Conservation (phyloP, 78 protist species). For the Dictyostelium citrinum region DNA sequence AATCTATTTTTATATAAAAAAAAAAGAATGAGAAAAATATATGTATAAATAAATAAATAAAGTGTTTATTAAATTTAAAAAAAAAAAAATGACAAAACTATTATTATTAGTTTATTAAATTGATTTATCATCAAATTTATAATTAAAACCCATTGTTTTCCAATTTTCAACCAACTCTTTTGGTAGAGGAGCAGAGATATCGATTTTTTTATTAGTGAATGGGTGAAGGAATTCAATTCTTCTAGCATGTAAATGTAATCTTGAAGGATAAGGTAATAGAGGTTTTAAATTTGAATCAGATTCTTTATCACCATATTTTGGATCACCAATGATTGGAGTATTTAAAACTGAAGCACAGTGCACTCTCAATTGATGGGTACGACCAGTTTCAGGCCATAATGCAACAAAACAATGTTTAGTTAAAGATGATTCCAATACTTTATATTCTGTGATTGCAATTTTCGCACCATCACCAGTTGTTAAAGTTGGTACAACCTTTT, state of each 20-base stretch:
- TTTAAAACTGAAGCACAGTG: conserved; percentile 64
- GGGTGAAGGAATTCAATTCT: conserved; percentile 65
- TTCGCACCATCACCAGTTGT: conserved; percentile 62
- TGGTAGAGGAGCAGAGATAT: conserved; percentile 54
- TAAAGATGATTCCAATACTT: conserved; percentile 24
- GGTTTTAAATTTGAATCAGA: background rate
- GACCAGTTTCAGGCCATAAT: conserved; percentile 79
- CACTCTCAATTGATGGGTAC: conserved; percentile 77
- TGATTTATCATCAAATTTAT: background rate
- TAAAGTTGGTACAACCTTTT: conserved; percentile 18
- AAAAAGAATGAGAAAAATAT: background rate
- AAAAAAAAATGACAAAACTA: background rate
- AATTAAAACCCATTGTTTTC: conserved; percentile 34
- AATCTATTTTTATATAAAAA: background rate
- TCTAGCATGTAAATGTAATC: conserved; percentile 67
- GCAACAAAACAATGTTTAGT: conserved; percentile 32
- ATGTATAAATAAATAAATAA: background rate
- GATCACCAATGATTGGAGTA: conserved; percentile 67
- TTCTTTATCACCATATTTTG: conserved; percentile 28
- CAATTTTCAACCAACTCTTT: conserved; percentile 1
- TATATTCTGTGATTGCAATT: conserved; percentile 48
- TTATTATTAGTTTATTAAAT: background rate
- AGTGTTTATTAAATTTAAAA: background rate
- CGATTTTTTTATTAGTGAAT: conserved; percentile 56
- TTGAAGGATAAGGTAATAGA: background rate